Evolutionary conservation across 192 early-diverging fungal genomes (phyloP).

Genomic region (Linnemannia exigua): DNA sequence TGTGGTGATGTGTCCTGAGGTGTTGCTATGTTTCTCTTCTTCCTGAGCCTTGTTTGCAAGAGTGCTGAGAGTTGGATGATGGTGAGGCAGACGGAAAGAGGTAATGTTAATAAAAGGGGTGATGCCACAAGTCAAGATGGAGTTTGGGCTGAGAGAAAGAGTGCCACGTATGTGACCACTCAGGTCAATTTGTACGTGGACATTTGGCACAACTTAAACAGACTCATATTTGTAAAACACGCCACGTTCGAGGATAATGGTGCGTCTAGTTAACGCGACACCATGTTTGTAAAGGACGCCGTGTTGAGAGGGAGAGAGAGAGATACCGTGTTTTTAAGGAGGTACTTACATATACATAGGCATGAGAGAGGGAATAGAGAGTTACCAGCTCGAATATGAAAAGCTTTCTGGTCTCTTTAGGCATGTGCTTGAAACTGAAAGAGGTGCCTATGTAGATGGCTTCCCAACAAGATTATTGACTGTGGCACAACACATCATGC

Average conservation of each 20-base stretch:
- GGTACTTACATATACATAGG: background rate
- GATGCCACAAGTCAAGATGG: background rate
- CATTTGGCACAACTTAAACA: background rate
- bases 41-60: background rate
- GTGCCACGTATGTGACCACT: background rate
- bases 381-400: background rate
- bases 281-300: background rate
- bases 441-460: too few species aligned
- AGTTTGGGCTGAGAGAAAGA: background rate
- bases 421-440: background rate
- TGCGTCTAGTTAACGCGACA: background rate
- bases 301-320: too few species aligned
- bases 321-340: too few species aligned
- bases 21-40: background rate
- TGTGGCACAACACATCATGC: background rate
- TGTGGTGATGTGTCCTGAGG: background rate
- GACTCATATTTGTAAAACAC: background rate
- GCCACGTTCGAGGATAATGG: background rate
- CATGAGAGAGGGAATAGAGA: background rate
- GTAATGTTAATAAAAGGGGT: background rate
- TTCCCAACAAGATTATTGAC: too few species aligned
- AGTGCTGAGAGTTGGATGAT: constrained; percentile 1
- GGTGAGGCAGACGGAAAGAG: background rate
- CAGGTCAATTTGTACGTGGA: constrained; percentile 3
- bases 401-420: background rate